phyloP scores from a whole-genome alignment of 257 asterid genomes.

The Avicennia marina region DNA sequence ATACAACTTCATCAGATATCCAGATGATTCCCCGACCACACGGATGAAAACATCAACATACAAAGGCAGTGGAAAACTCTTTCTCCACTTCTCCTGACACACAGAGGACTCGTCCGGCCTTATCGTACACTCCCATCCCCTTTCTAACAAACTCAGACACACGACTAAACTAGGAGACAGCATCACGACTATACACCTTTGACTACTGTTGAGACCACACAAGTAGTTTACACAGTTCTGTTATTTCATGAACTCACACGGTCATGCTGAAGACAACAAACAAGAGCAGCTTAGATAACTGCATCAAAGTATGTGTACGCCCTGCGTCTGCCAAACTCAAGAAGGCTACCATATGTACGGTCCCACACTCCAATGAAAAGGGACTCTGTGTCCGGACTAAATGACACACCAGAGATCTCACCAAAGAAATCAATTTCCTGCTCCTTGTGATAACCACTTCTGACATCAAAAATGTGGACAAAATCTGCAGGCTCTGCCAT shows the following conservation, averaged over 20 bases:
- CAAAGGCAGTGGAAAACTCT: neutral
- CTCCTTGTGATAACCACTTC: constrained; percentile 62
- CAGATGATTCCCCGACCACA: constrained; percentile 1
- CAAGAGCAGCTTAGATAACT: constrained; percentile 29
- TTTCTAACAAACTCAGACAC: constrained; percentile 14
- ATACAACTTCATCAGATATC: neutral
- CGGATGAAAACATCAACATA: constrained; percentile 11
- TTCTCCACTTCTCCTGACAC: neutral
- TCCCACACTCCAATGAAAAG: constrained; percentile 91
- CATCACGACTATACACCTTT: constrained; percentile 26
- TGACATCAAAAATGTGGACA: constrained; percentile 76
- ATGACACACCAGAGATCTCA: constrained; percentile 87
- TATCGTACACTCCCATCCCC: constrained; percentile 41
- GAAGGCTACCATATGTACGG: constrained; percentile 88
- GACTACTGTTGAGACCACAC: constrained; percentile 6
- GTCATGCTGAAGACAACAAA: too few species aligned
- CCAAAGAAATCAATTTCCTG: constrained; percentile 96
- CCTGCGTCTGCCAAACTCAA: constrained; percentile 67
- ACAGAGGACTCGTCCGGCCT: constrained; percentile 12
- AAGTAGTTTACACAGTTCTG: constrained; percentile 11
- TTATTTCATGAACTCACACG: too few species aligned
- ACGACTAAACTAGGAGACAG: constrained; percentile 17
- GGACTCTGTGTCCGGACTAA: constrained; percentile 86
- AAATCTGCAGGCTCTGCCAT: constrained; percentile 99
- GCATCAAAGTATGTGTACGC: constrained; percentile 67